phyloP scores from a whole-genome alignment of 1,284 basidiomycete genomes.

The Hypsizygus ulmarius region DNA sequence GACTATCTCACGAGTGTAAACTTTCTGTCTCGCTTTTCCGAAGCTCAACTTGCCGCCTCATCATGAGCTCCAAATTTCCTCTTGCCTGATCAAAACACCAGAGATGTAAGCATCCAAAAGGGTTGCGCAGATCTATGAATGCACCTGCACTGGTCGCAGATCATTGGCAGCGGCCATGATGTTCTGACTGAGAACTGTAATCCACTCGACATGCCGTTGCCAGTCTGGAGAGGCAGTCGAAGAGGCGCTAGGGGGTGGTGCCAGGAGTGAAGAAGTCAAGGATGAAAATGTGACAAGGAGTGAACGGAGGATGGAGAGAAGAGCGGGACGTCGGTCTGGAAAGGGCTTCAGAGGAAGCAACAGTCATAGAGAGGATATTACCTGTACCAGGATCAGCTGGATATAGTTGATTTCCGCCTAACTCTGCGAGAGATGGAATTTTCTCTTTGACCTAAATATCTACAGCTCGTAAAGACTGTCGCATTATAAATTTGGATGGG shows the following conservation, averaged over 20 bases:
- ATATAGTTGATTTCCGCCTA: conserved; percentile 71
- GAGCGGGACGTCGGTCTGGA: conserved; percentile 68
- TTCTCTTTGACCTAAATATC: conserved; percentile 64
- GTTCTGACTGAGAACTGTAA: conserved; percentile 71
- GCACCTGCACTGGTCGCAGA: conserved; percentile 73
- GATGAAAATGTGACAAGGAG: conserved; percentile 70
- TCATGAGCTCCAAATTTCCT: conserved; percentile 72
- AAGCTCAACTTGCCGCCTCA: conserved; percentile 68
- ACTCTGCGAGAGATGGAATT: conserved; percentile 68
- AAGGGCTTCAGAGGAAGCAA: conserved; percentile 3
- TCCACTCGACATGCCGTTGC: conserved; percentile 72
- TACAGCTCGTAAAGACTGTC: conserved; percentile 12
- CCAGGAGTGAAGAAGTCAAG: conserved; percentile 58
- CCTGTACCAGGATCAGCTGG: conserved; percentile 66
- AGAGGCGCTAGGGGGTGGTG: conserved; percentile 54
- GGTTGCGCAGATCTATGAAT: conserved; percentile 1
- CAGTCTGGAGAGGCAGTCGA: conserved; percentile 59
- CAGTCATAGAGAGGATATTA: conserved; percentile 27
- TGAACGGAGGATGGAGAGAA: conserved; percentile 63
- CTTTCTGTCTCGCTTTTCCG: conserved; percentile 63
- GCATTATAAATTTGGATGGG: conserved; percentile 8
- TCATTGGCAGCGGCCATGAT: conserved; percentile 81
- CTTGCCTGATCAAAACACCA: conserved; percentile 48
- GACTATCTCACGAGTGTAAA: conserved; percentile 55
- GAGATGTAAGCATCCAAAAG: neutral